These are phyloP conservation scores for Mortierella claussenii DNA, from an alignment of 192 early-diverging fungal species.

Conservation along the genomic window DNA sequence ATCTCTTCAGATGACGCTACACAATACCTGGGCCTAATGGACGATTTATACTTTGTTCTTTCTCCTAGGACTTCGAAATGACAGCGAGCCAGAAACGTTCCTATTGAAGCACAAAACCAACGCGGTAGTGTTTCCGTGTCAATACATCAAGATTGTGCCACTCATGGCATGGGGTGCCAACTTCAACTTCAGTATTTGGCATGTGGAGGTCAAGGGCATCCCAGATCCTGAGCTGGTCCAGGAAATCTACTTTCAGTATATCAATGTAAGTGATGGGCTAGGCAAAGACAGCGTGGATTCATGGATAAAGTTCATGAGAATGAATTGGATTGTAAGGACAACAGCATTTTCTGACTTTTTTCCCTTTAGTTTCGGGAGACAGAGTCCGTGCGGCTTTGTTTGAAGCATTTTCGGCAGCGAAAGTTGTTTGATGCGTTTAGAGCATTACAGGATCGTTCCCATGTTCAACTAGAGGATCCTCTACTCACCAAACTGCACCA, in stretches of 20 bases:
- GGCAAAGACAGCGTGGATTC: background rate
- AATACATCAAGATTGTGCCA: slow-evolving; percentile 95
- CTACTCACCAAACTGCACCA: slow-evolving; percentile 80
- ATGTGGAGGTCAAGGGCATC: slow-evolving; percentile 87
- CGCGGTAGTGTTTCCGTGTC: slow-evolving; percentile 87
- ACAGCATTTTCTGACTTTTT: background rate
- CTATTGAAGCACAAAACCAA: slow-evolving; percentile 79
- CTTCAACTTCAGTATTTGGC: slow-evolving; percentile 97
- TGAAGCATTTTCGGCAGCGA: slow-evolving; percentile 90
- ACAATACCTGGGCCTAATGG: no score
- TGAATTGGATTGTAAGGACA: background rate
- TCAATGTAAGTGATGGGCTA: slow-evolving; percentile 60
- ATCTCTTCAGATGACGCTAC: no score
- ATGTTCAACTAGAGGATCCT: slow-evolving; percentile 80
- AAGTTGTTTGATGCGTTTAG: slow-evolving; percentile 80
- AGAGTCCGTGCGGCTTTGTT: slow-evolving; percentile 84
- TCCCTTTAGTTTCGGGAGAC: slow-evolving; percentile 80
- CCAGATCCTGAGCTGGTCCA: slow-evolving; percentile 76
- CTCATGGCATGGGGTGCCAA: slow-evolving; percentile 90
- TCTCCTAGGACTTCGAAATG: slow-evolving; percentile 64
- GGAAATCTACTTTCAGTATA: slow-evolving; percentile 68
- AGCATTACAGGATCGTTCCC: slow-evolving; percentile 70
- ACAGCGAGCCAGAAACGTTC: slow-evolving; percentile 89
- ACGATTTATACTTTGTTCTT: no score
- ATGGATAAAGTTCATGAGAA: no score